These are phyloP conservation scores for Retiboletus flavoniger DNA, from an alignment of 1,284 basidiomycete genomes.

Conservation along the genomic window DNA sequence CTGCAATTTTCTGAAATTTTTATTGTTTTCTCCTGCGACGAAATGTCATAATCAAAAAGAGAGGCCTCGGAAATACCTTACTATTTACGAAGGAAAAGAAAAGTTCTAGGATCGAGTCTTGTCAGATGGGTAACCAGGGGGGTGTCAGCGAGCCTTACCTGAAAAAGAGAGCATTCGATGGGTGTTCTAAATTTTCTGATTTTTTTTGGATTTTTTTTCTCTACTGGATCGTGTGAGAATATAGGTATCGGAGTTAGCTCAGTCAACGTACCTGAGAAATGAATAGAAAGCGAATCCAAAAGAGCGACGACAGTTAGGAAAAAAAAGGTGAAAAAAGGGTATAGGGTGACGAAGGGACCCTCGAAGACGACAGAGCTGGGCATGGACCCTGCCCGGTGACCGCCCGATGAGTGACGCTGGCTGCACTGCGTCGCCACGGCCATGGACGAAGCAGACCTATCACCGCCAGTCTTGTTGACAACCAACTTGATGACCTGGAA, in stretches of 20 bases:
- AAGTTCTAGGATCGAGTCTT: neutral
- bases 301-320: slow-evolving; percentile 4
- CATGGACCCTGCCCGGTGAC: neutral
- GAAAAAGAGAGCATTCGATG: neutral
- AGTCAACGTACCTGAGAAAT: neutral
- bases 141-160: neutral
- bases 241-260: neutral
- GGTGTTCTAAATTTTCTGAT: neutral
- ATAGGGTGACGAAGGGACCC: slow-evolving; percentile 6
- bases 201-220: neutral
- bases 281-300: neutral
- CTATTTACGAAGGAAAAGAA: neutral
- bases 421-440: neutral
- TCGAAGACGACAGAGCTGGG: neutral
- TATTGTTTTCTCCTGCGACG: neutral
- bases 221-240: neutral
- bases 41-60: neutral
- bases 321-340: slow-evolving; percentile 2
- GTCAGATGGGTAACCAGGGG: neutral
- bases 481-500: neutral
- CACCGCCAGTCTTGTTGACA: neutral
- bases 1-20: neutral
- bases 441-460: neutral
- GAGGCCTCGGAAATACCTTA: neutral
- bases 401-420: neutral